Base-by-base conservation (phyloP, 2,329 filamentous ascomycete species). In the Xylariaceae sp. region DNA sequence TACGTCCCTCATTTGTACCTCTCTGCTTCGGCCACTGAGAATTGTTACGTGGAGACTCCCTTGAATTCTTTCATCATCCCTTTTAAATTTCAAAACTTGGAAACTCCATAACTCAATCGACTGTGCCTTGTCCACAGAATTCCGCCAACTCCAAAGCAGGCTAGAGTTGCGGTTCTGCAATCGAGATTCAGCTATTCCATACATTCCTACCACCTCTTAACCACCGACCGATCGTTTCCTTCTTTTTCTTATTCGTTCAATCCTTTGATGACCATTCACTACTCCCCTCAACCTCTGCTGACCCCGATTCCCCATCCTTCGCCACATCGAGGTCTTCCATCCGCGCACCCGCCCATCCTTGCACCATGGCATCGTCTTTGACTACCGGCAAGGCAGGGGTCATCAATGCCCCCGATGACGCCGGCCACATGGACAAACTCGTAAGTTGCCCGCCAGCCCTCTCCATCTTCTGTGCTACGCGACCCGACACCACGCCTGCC, bases 401-500 rank as follows among this genome's bases (percentile, higher is more conserved):
- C 65, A 79, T 87, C 68, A 76, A 80, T 70, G 78, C 82, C 66
- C 71, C 77, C 63, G 76, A 80, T 55, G 78, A 80, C 73, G 79
- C 76, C 63, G 76, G 76, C 62, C 76, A 73, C 66, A 79, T 86
- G 77, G 81, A 83, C 65, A 81, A 80, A 70, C 76, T 86, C 76
- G 84, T 87, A 79, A 78, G 81, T 76, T 60, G 51, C 58, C 59
- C 60, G 51, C 58, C 59, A 53, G 51, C 66, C 57, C 58, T 59
- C 55, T 37, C 55, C 13, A 49, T 30, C 23, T 49, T 23, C 48
- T 53, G 59, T 62, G 58, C 59, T 50, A 59, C 54, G 57, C 58
- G 60, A 61, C 55, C 50, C 55, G 6, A 53, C 55, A 53, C 58
- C 53, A 56, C 15, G 50, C 53, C 49, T 45, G 48, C 50, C 59